Percentiles rank a stretch among this genome's conserved stretches.
Evolutionary conservation across 2,329 filamentous ascomycete genomes (phyloP).

Genomic region (Penicillium sp.): DNA sequence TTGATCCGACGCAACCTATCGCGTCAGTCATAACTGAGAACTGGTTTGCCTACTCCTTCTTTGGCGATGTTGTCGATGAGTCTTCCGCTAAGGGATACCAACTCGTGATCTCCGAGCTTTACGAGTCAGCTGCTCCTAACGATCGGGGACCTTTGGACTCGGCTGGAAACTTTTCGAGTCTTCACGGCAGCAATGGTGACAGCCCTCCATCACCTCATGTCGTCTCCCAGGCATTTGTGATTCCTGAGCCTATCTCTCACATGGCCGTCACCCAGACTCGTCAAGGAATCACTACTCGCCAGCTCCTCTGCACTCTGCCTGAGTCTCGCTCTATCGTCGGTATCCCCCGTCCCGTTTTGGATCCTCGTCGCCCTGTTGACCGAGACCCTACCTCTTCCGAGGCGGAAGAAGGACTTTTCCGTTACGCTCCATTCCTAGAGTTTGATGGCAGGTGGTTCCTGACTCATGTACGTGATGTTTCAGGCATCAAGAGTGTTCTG

Average conservation of each 20-base stretch:
- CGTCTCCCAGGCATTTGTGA: conserved; percentile 76
- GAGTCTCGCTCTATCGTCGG: conserved; percentile 72
- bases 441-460: conserved; percentile 80
- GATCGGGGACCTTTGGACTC: conserved; percentile 78
- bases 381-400: conserved; percentile 80
- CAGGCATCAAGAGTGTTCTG: conserved; percentile 72
- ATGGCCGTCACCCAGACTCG: conserved; percentile 85
- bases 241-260: conserved; percentile 74
- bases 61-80: conserved; percentile 52
- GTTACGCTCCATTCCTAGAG: conserved; percentile 75
- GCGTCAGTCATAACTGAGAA: conserved; percentile 85
- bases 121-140: conserved; percentile 80
- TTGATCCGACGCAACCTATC: conserved; percentile 73
- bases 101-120: conserved; percentile 82
- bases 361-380: conserved; percentile 82
- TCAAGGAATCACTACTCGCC: conserved; percentile 85
- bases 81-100: conserved; percentile 75
- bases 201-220: conserved; percentile 68
- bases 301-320: conserved; percentile 77
- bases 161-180: conserved; percentile 72
- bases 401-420: conserved; percentile 76
- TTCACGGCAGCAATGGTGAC: conserved; percentile 60
- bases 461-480: conserved; percentile 77
- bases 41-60: conserved; percentile 88
- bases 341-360: conserved; percentile 75